These are phyloP conservation scores for Boechera stricta DNA, from an alignment of 345 rosid genomes.

Conservation along the genomic window DNA sequence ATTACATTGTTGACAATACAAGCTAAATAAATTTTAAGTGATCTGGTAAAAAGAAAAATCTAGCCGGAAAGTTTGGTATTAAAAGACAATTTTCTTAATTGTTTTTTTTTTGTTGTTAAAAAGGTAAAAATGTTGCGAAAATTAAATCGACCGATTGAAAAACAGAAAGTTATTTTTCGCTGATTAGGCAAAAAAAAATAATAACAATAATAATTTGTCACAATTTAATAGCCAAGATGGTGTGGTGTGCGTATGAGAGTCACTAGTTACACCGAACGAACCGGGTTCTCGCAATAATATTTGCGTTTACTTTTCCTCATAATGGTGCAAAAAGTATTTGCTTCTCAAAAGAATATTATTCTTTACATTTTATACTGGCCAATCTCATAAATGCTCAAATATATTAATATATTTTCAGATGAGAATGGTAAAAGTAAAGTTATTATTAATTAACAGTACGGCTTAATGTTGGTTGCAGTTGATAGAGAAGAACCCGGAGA, in stretches of 20 bases:
- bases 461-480: conserved; percentile 50
- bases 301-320: conserved; percentile 17
- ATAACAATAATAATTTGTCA: no score
- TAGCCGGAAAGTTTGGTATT: background rate
- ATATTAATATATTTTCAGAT: background rate
- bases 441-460: background rate
- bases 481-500: conserved; percentile 81
- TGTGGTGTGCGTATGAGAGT: conserved; percentile 19
- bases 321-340: conserved; percentile 22
- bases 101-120: background rate
- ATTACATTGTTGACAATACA: background rate
- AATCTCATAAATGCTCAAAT: background rate
- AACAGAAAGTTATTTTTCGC: background rate
- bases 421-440: background rate
- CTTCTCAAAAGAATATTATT: background rate
- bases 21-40: background rate
- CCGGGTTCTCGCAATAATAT: background rate
- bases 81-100: background rate
- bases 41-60: background rate
- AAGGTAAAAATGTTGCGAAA: background rate
- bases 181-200: background rate
- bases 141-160: background rate
- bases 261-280: conserved; percentile 12
- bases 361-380: conserved; percentile 4
- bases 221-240: background rate